A percentile compares a stretch with the other conserved stretches of the same genome.
phyloP scores from a whole-genome alignment of 1,139 yeast genomes.

The Suhomyces panamericanus region DNA sequence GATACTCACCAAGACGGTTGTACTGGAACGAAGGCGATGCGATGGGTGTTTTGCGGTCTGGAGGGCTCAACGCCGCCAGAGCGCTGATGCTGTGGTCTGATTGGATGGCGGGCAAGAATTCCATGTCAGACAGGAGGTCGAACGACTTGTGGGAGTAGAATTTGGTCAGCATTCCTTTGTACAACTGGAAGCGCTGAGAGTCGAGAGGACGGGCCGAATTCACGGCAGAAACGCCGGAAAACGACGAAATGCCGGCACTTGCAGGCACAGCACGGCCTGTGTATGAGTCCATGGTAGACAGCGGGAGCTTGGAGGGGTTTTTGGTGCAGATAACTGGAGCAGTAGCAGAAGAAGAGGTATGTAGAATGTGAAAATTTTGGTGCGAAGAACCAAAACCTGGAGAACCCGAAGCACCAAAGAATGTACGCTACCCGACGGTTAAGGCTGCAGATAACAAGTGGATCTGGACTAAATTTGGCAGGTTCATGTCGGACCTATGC shows the following conservation, averaged over 20 bases:
- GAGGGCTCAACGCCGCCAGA: constrained; percentile 5
- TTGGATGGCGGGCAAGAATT: constrained; percentile 59
- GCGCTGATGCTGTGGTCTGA: constrained; percentile 11
- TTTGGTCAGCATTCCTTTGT: constrained; percentile 40
- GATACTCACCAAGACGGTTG: constrained; percentile 14
- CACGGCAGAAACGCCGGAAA: not conserved
- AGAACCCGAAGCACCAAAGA: not conserved
- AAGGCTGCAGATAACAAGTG: not conserved
- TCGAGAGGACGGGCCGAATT: constrained; percentile 10
- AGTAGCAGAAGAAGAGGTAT: not conserved
- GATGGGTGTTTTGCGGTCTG: constrained; percentile 6
- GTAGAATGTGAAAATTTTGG: constrained; percentile 3
- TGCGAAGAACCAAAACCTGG: constrained; percentile 1
- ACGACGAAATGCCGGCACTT: not conserved
- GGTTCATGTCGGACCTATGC: constrained; percentile 1
- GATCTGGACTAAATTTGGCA: not conserved
- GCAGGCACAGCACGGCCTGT: not conserved
- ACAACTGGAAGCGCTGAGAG: constrained; percentile 22
- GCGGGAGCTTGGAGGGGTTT: no score
- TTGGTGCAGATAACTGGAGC: no score
- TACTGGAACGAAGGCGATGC: constrained; percentile 16
- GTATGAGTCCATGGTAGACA: not conserved
- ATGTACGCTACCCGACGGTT: not conserved
- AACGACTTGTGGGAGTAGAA: constrained; percentile 67
- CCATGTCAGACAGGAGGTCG: constrained; percentile 68